Percentiles rank a stretch among this genome's conserved stretches.
These are phyloP conservation scores for Adenanthera pavonina DNA, from an alignment of 306 rosid species.

Conservation along the genomic window DNA sequence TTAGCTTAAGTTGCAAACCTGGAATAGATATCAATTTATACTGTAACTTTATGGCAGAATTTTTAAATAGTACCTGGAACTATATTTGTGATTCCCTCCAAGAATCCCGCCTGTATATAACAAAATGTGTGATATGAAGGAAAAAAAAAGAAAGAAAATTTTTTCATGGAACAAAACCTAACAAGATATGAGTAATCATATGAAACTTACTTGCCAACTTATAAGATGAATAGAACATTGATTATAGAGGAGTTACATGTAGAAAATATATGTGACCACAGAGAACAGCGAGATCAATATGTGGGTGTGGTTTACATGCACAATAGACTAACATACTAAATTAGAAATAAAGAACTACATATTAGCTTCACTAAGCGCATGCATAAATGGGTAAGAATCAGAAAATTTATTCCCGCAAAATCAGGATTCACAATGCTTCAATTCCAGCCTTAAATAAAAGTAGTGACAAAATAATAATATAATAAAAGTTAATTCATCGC, in stretches of 20 bases:
- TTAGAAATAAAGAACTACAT: background rate
- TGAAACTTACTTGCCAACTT: conserved; percentile 10
- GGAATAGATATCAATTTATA: conserved; percentile 17
- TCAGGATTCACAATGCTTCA: conserved; percentile 11
- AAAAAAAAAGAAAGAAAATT: background rate
- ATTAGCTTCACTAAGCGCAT: background rate
- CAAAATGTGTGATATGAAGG: conserved; percentile 31
- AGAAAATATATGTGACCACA: conserved; percentile 2
- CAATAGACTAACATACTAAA: conserved; percentile 6
- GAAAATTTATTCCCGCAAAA: conserved; percentile 13
- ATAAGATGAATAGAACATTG: conserved; percentile 22
- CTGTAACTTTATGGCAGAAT: conserved; percentile 9
- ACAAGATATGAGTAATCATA: conserved; percentile 5
- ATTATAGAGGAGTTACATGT: background rate
- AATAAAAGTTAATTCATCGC: background rate
- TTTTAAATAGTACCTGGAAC: conserved; percentile 79
- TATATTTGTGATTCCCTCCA: conserved; percentile 83
- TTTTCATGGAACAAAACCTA: conserved; percentile 33
- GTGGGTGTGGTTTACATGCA: conserved; percentile 10
- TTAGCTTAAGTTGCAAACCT: conserved; percentile 16
- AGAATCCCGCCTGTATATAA: conserved; percentile 85
- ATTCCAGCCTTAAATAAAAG: conserved; percentile 17
- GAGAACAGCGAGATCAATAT: conserved; percentile 14
- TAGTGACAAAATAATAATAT: background rate
- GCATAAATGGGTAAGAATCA: conserved; percentile 1